phyloP scores from a whole-genome alignment of 2,329 filamentous ascomycete species.

The Alternaria sp. region DNA sequence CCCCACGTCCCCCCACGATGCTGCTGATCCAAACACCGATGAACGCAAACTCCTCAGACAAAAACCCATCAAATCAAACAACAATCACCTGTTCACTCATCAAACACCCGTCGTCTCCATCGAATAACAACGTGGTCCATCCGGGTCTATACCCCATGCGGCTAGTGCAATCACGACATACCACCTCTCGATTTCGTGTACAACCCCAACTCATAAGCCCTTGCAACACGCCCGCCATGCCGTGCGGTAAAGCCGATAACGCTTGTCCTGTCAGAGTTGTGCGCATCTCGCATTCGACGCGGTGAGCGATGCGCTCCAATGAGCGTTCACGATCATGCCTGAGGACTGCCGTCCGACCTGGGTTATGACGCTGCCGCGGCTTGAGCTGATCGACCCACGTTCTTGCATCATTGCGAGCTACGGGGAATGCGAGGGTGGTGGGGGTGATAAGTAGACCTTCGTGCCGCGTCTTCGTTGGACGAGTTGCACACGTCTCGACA shows the following conservation, averaged over 20 bases:
- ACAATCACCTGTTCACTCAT: too few species aligned
- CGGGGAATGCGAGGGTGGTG: neutral
- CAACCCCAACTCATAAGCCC: conserved; percentile 11
- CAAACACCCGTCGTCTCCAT: neutral
- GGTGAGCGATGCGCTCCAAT: conserved; percentile 24
- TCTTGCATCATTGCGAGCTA: conserved; percentile 42
- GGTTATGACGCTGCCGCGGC: conserved; percentile 12
- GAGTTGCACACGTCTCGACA: neutral
- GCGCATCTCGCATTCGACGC: conserved; percentile 8
- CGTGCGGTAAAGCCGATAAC: conserved; percentile 5
- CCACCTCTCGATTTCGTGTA: conserved; percentile 40
- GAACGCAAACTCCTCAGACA: neutral
- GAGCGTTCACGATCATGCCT: neutral
- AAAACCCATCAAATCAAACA: neutral
- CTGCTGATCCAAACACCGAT: too few species aligned
- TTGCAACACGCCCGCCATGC: neutral
- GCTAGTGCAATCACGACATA: conserved; percentile 43
- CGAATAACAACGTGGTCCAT: neutral
- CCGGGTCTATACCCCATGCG: neutral
- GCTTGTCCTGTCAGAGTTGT: neutral
- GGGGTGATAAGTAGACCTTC: conserved; percentile 4
- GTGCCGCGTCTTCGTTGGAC: neutral
- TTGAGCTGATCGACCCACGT: conserved; percentile 23
- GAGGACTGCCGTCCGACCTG: conserved; percentile 2
- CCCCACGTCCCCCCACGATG: too few species aligned